Evolutionary conservation across 768 basidiomycete species (phyloP).

Genomic region (Hortiboletus flavorubellus): DNA sequence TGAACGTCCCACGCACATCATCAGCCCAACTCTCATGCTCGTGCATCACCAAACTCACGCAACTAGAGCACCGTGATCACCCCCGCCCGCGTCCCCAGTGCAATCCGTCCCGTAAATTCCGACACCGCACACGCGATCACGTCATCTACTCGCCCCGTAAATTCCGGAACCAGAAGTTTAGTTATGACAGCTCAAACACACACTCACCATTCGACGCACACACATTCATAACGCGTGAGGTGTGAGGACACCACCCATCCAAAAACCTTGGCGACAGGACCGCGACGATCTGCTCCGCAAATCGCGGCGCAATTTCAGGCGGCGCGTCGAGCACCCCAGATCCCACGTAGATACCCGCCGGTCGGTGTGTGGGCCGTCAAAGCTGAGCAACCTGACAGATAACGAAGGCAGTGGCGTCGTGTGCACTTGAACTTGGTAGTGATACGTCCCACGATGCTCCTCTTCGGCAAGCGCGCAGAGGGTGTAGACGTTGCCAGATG

Average conservation of each 20-base stretch:
- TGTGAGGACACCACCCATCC: not conserved
- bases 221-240: not conserved
- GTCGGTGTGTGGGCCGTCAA: not conserved
- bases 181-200: not conserved
- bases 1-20: not conserved
- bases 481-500: slow-evolving; percentile 34
- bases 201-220: not conserved
- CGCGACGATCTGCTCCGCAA: not conserved
- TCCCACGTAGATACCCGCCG: not conserved
- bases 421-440: slow-evolving; percentile 31
- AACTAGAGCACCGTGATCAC: slow-evolving; percentile 2
- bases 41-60: not conserved
- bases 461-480: slow-evolving; percentile 39
- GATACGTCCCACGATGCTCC: slow-evolving; percentile 40
- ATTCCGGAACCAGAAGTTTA: too few species aligned
- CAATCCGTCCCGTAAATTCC: slow-evolving; percentile 43
- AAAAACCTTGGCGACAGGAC: not conserved
- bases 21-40: not conserved
- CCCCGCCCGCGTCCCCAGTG: slow-evolving; percentile 40
- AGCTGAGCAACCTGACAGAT: not conserved
- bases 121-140: slow-evolving; percentile 39
- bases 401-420: not conserved
- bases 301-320: not conserved
- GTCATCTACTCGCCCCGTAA: not conserved
- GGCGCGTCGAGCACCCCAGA: not conserved